Evolutionary conservation across 2,329 filamentous ascomycete species (phyloP).

Genomic region (Leptographium flavum): DNA sequence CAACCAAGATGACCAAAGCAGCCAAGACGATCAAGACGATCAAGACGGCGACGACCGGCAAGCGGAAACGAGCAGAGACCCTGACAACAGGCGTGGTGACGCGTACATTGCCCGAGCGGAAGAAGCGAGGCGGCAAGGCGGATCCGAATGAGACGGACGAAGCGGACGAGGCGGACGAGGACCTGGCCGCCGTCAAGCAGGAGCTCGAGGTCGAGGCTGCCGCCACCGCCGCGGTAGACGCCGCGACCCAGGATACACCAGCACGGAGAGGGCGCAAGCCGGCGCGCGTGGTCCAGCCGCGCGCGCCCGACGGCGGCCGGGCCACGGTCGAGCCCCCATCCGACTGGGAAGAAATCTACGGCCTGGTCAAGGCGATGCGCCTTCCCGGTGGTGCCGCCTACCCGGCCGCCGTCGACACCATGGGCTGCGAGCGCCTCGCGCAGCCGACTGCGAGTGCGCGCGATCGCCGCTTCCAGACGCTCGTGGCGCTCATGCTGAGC

Average conservation of each 20-base stretch:
- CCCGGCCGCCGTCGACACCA: conserved; percentile 86
- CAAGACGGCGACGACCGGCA: conserved; percentile 10
- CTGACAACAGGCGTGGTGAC: conserved; percentile 10
- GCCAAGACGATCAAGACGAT: not conserved
- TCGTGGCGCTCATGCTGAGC: conserved; percentile 79
- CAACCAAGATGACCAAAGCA: conserved; percentile 3
- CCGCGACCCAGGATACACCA: conserved; percentile 16
- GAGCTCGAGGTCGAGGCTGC: conserved; percentile 1
- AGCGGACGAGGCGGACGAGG: not conserved
- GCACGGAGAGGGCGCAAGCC: conserved; percentile 14
- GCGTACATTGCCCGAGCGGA: not conserved
- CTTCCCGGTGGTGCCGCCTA: conserved; percentile 35
- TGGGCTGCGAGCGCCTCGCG: conserved; percentile 80
- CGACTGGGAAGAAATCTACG: conserved; percentile 76
- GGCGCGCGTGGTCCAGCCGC: conserved; percentile 7
- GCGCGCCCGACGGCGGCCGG: not conserved
- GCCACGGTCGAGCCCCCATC: conserved; percentile 42
- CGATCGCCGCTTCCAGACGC: conserved; percentile 67
- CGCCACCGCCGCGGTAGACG: conserved; percentile 20
- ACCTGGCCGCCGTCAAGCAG: not conserved
- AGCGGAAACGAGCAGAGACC: conserved; percentile 17
- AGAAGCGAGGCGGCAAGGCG: no score
- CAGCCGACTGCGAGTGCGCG: conserved; percentile 30
- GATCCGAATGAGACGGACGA: not conserved
- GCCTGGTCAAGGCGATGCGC: conserved; percentile 64